Evolutionary conservation across 495 filamentous ascomycete genomes (phyloP).

Genomic region (Friedmanniomyces endolithicus): DNA sequence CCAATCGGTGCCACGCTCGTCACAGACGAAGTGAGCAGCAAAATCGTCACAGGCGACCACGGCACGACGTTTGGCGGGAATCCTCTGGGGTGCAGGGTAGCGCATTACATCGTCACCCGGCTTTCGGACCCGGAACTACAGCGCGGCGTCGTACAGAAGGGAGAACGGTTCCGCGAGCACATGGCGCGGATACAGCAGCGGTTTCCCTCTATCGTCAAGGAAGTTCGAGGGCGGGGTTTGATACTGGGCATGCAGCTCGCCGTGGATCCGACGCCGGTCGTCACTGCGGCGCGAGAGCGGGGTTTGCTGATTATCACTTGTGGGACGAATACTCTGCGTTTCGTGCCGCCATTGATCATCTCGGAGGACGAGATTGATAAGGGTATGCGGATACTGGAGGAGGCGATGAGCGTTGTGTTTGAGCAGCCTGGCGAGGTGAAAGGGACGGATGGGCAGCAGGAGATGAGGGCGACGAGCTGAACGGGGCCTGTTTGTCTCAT

Average conservation of each 20-base stretch:
- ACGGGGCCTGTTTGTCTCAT: neutral
- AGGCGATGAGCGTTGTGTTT: slow-evolving; percentile 52
- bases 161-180: slow-evolving; percentile 47
- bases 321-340: slow-evolving; percentile 53
- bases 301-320: slow-evolving; percentile 85
- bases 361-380: slow-evolving; percentile 61
- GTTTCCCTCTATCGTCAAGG: slow-evolving; percentile 59
- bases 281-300: slow-evolving; percentile 75
- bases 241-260: slow-evolving; percentile 75
- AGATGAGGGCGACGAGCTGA: slow-evolving; percentile 18
- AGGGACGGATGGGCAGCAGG: slow-evolving; percentile 27
- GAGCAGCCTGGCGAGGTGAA: slow-evolving; percentile 16
- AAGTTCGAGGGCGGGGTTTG: slow-evolving; percentile 71
- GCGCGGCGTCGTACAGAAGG: slow-evolving; percentile 50
- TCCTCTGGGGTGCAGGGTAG: slow-evolving; percentile 72
- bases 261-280: slow-evolving; percentile 53
- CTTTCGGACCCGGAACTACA: slow-evolving; percentile 56
- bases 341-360: slow-evolving; percentile 44
- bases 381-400: slow-evolving; percentile 61
- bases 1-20: slow-evolving; percentile 89
- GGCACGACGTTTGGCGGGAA: slow-evolving; percentile 97
- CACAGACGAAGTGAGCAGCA: slow-evolving; percentile 58
- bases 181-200: slow-evolving; percentile 51
- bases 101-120: slow-evolving; percentile 67
- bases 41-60: slow-evolving; percentile 85